Base-by-base conservation (phyloP, 331 rosid genomes). In the Acacia pycnantha region DNA sequence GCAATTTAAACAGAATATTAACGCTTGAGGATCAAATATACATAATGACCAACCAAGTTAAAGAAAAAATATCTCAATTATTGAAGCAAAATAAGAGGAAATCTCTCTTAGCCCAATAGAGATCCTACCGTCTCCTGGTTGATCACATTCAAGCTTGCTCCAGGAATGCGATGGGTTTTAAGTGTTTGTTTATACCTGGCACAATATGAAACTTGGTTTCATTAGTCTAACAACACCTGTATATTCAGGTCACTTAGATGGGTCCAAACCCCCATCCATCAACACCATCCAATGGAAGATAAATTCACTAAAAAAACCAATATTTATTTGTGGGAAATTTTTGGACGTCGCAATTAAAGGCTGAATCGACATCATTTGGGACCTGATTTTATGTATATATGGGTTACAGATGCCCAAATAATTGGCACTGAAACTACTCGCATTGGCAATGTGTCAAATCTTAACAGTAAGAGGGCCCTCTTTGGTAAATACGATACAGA, bases 281-380 rank as follows among this genome's bases (percentile, higher is more conserved):
- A 81, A 82, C 33, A n/a, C 19, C 0, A 88, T 74, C 14, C 88
- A 31, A 78, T 85, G 78, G 82, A 81, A 79, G 86, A 46, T 78
- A 4, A 76, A 5, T 82, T 15, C 12, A 24, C 77, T 61, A n/a
- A 13, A 35, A 19, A 46, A 1, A 14, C 61, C 76, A 47, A 37
- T 26, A 4, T 26, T 15, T 22, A 12, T 71, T 22, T 14, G 18
- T 50, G 15, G 40, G 24, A 24, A 13, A 47, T 14, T 26, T 71
- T n/a, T 24, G 37, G 22, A 43, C 21, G 54, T 70, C 74, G 4
- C 56, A 12, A 69, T 22, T 43, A 70, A 70, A 43, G 74, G 16
- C 18, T 5, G 29, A 44, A 24, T 6, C 18, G 24, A 6, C 37
- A 13, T 6, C 11, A 21, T 70, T n/a, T 70, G 74, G 54, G 31